A percentile compares a stretch with the other conserved stretches of the same genome.
These are phyloP conservation scores for Gonapodya prolifera DNA, from an alignment of 192 early-diverging fungal genomes.

Conservation along the genomic window DNA sequence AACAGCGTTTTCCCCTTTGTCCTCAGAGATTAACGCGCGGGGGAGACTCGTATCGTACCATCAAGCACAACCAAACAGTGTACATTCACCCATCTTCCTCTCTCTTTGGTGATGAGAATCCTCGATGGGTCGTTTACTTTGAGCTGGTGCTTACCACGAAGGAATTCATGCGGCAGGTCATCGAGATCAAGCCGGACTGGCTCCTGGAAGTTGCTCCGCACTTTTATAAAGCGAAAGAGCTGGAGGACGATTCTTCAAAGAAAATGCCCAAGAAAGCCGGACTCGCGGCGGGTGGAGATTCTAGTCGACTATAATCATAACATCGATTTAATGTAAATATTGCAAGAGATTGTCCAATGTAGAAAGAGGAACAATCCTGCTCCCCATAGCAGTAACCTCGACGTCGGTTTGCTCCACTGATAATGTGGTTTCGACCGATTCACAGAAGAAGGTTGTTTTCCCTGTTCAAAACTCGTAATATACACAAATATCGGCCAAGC, in stretches of 20 bases:
- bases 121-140: constrained; percentile 79
- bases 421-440: too few relatives aligned
- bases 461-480: too few relatives aligned
- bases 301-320: not conserved
- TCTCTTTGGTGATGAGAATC: constrained; percentile 56
- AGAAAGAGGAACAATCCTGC: too few relatives aligned
- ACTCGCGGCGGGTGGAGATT: not conserved
- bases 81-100: constrained; percentile 83
- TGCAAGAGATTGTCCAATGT: too few relatives aligned
- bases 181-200: constrained; percentile 83
- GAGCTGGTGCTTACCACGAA: constrained; percentile 86
- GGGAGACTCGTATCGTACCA: constrained; percentile 83
- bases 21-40: constrained; percentile 41
- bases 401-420: too few relatives aligned
- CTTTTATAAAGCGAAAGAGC: constrained; percentile 11
- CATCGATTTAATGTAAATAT: too few relatives aligned
- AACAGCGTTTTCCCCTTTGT: not conserved
- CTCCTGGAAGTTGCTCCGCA: constrained; percentile 50
- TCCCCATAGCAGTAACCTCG: too few relatives aligned
- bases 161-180: constrained; percentile 92
- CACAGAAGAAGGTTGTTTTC: too few relatives aligned
- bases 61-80: constrained; percentile 84
- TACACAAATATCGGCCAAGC: too few relatives aligned
- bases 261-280: constrained; percentile 4
- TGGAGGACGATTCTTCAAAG: constrained; percentile 10